A percentile compares a stretch with the other conserved stretches of the same genome.
Evolutionary conservation across 1,284 basidiomycete species (phyloP).

Genomic region (Leccinum ponderosum): DNA sequence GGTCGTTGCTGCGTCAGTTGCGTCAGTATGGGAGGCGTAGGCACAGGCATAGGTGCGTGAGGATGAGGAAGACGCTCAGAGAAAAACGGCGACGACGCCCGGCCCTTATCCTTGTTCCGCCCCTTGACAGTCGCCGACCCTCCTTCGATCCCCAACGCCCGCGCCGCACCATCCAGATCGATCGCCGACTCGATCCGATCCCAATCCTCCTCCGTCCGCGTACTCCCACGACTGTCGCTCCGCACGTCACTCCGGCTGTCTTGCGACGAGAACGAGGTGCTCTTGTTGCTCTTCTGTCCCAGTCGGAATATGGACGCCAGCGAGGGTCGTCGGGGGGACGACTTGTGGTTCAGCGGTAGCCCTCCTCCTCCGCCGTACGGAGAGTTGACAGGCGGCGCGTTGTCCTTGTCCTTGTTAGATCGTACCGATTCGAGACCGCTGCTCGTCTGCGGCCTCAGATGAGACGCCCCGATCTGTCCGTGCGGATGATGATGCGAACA

Average conservation of each 20-base stretch:
- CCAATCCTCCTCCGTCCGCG: constrained; percentile 62
- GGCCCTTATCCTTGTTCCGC: constrained; percentile 22
- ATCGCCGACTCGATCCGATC: constrained; percentile 66
- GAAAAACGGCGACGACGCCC: constrained; percentile 43
- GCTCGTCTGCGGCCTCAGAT: constrained; percentile 50
- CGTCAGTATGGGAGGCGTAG: background rate
- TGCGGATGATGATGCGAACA: constrained; percentile 42
- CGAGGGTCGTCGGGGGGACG: constrained; percentile 70
- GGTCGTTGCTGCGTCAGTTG: constrained; percentile 24
- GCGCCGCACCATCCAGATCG: constrained; percentile 53
- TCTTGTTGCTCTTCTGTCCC: constrained; percentile 51
- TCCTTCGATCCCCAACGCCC: constrained; percentile 44
- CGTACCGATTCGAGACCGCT: constrained; percentile 51
- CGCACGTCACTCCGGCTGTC: constrained; percentile 33
- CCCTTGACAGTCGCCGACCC: constrained; percentile 22
- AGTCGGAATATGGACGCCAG: constrained; percentile 76
- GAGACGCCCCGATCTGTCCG: constrained; percentile 15
- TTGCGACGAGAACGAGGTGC: constrained; percentile 30
- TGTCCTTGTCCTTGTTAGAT: constrained; percentile 30
- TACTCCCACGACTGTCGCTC: constrained; percentile 26
- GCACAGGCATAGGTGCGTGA: constrained; percentile 4
- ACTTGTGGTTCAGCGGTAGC: constrained; percentile 44
- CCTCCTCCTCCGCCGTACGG: constrained; percentile 28
- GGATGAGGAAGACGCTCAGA: constrained; percentile 22
- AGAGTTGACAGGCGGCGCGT: constrained; percentile 34